Evolutionary conservation across 208 protist genomes (phyloP).

Genomic region (Novymonas esmeraldas): DNA sequence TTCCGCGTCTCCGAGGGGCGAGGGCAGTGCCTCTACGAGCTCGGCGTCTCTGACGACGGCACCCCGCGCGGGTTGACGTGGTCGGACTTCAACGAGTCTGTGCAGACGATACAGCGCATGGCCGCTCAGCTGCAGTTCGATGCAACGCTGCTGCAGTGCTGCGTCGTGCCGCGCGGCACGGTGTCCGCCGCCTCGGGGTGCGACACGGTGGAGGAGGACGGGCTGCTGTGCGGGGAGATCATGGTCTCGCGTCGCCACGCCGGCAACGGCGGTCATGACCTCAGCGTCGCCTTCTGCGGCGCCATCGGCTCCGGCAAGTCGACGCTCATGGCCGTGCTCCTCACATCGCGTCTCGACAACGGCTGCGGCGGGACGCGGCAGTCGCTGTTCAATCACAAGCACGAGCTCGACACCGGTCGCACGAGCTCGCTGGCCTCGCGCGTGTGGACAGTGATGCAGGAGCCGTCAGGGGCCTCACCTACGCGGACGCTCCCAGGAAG

Average conservation of each 20-base stretch:
- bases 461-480: background rate
- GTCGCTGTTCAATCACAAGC: slow-evolving; percentile 95
- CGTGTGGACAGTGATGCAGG: slow-evolving; percentile 69
- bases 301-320: slow-evolving; percentile 86
- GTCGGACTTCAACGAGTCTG: slow-evolving; percentile 80
- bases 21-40: slow-evolving; percentile 94
- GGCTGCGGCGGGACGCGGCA: slow-evolving; percentile 78
- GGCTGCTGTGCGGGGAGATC: slow-evolving; percentile 81
- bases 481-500: background rate
- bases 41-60: slow-evolving; percentile 94
- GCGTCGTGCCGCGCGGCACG: too few relatives aligned
- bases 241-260: slow-evolving; percentile 73
- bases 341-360: slow-evolving; percentile 78
- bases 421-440: slow-evolving; percentile 95
- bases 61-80: slow-evolving; percentile 72
- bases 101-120: slow-evolving; percentile 80
- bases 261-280: slow-evolving; percentile 43
- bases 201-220: slow-evolving; percentile 5
- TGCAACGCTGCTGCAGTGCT: slow-evolving; percentile 61
- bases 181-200: too few relatives aligned
- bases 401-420: slow-evolving; percentile 94
- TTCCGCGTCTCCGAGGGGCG: slow-evolving; percentile 93
- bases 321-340: slow-evolving; percentile 79
- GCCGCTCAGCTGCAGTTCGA: slow-evolving; percentile 66
- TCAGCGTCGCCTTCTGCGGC: slow-evolving; percentile 87